Base-by-base conservation (phyloP, 176 grass and related monocot species). In the Chrysopogon serrulatus region DNA sequence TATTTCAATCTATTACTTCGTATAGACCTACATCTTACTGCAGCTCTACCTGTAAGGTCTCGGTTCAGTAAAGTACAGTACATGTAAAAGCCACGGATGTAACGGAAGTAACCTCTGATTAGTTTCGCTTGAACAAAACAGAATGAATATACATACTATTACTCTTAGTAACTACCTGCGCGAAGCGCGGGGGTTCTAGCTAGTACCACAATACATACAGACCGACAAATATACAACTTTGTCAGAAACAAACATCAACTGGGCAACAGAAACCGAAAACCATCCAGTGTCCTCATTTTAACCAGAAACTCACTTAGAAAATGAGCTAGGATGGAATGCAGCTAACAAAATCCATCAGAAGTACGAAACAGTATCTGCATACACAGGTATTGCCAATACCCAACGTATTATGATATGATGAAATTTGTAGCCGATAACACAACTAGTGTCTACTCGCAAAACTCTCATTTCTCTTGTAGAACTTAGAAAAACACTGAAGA, bases 381-480 rank as follows among this genome's bases (percentile, higher is more conserved):
- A 86, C 86, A 63, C 70, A 27, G 49, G 61, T 32, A 75, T 53
- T 53, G 68, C 75, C 60, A 53, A 76, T 37, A 23, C 56, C 21
- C 77, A 14, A 37, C 33, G 74, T 31, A 21, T 40, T 37, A 53
- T 8, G 28, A 71, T 57, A 80, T 19, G 44, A 37, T 23, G 1
- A 66, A 71, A 56, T 4, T 1, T 66, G 66, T 56, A 70, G 39
- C 61, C 69, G 40, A 60, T 37, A 42, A 60, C 49, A 68, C 48
- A 81, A 63, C 31, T 41, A 61, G 41, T 75, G 83, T 87, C 30
- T 51, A 68, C 66, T 78, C 19, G 4, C 64, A 70, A 77, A 76
- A 77, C 90, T 81, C 82, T 71, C 49, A 80, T 83, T 30, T 85
- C 77, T 68, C 65, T 43, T 82, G 71, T 81, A 78, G 44, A 57